Evolutionary conservation across 2,329 filamentous ascomycete genomes (phyloP).

Genomic region (Xylaria sp.): DNA sequence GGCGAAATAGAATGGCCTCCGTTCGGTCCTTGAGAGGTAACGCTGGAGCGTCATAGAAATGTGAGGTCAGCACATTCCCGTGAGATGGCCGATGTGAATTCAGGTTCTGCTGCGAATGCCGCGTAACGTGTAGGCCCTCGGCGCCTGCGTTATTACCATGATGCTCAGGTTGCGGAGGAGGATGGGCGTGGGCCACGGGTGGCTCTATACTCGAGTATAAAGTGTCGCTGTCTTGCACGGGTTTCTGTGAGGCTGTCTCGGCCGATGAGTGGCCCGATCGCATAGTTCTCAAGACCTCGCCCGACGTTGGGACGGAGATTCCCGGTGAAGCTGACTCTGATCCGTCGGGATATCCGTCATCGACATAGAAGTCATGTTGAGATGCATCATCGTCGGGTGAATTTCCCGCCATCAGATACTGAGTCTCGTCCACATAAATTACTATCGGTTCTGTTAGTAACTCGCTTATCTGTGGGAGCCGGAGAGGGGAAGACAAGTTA

Average conservation of each 20-base stretch:
- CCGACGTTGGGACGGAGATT: constrained; percentile 17
- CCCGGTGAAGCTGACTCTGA: constrained; percentile 34
- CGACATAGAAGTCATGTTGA: constrained; percentile 39
- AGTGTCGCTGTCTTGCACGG: not conserved
- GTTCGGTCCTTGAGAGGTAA: constrained; percentile 50
- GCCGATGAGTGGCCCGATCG: constrained; percentile 2
- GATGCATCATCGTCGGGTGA: constrained; percentile 40
- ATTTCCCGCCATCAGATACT: constrained; percentile 41
- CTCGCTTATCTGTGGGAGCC: not conserved
- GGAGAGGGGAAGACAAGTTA: constrained; percentile 33
- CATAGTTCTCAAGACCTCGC: constrained; percentile 21
- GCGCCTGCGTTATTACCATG: constrained; percentile 23
- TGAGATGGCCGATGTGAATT: constrained; percentile 30
- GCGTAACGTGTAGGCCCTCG: constrained; percentile 29
- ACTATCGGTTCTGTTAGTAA: constrained; percentile 43
- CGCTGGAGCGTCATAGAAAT: constrained; percentile 39
- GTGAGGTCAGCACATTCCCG: constrained; percentile 33
- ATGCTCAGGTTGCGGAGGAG: constrained; percentile 20
- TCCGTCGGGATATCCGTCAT: constrained; percentile 35
- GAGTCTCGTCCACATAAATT: constrained; percentile 50
- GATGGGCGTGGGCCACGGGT: not conserved
- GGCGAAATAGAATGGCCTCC: constrained; percentile 51
- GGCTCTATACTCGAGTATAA: constrained; percentile 19
- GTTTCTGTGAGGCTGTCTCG: constrained; percentile 3
- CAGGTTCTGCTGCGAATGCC: constrained; percentile 14